Evolutionary conservation across 1,284 basidiomycete species (phyloP), one percentile per base, ranked within the genome.

Genomic region (Boletus semigastroideus): DNA sequence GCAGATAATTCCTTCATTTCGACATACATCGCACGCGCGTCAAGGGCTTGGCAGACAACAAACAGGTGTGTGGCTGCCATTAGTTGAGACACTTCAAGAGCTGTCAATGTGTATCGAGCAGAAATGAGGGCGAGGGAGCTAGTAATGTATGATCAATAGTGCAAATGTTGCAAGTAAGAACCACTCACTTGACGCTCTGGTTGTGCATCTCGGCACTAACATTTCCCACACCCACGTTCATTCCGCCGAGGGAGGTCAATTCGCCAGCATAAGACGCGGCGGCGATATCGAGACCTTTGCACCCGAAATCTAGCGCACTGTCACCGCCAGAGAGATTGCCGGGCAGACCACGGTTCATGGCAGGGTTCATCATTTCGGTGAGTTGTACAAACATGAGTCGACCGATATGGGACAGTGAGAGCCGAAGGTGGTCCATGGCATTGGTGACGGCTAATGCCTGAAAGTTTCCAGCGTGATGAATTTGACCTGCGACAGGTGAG

Each of bases 201-300:
- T 93, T 94, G 62, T 92, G 88, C 86, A 92, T 90, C 71, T 92
- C 90, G 0, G 90, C 90, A 4, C 85, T 87, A 62, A 93, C 89
- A 28, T 92, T 83, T 64, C 91, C 90, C 4, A 91, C 92, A 11
- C 87, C 87, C 1, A 94, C 91, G 0, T 92, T 91, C 65, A 82
- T 86, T 4, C 91, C 91, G 17, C 68, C 68, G 13, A 93, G 80
- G 67, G 81, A 86, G 17, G 90, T 91, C 28, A 94, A 78, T 71
- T 94, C 92, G 30, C 84, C 80, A 4, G 86, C 80, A 61, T 93
- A 93, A 0, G 90, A 84, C 1, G 91, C 90, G 12, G 82, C 81
- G 34, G 86, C 89, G 57, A 94, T 94, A 65, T 95, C 92, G 47
- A 93, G 72, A 6, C 92, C 92, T 71, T 95, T 95, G 36, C 77